Conservation (phyloP, 306 rosid species). For the Vicia sativa region DNA sequence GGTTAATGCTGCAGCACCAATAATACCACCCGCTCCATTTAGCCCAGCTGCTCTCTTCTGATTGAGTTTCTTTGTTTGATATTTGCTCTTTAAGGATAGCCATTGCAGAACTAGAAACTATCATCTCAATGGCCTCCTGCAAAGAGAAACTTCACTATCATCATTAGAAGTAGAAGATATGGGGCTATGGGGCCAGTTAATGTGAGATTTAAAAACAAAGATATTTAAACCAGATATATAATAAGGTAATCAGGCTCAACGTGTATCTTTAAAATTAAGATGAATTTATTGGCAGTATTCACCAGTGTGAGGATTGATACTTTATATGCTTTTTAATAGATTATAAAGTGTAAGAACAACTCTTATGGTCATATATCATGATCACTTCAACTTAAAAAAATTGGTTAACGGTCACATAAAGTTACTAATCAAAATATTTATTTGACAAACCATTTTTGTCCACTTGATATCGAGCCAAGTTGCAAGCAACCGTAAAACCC, state of each 20-base stretch:
- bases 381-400: constrained; percentile 29
- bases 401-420: constrained; percentile 18
- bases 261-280: constrained; percentile 24
- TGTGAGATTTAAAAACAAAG: constrained; percentile 1
- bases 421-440: constrained; percentile 35
- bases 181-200: constrained; percentile 22
- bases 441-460: constrained; percentile 71
- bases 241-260: constrained; percentile 27
- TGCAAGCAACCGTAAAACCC: constrained; percentile 74
- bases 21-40: constrained; percentile 90
- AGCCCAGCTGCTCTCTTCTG: constrained; percentile 64
- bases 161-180: constrained; percentile 39
- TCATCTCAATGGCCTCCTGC: constrained; percentile 90
- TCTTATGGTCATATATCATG: constrained; percentile 8
- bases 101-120: constrained; percentile 92
- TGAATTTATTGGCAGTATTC: constrained; percentile 21
- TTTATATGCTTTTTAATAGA: constrained; percentile 17
- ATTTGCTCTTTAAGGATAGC: constrained; percentile 67
- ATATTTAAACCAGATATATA: constrained; percentile 7
- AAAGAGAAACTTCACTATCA: constrained; percentile 42
- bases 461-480: constrained; percentile 92
- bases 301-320: constrained; percentile 23
- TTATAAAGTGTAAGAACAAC: neutral
- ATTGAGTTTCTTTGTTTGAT: constrained; percentile 52
- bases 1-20: constrained; percentile 94